A percentile compares a stretch with the other conserved stretches of the same genome.
Evolutionary conservation across 2,329 filamentous ascomycete genomes (phyloP).

Genomic region (Aspergillus persii): DNA sequence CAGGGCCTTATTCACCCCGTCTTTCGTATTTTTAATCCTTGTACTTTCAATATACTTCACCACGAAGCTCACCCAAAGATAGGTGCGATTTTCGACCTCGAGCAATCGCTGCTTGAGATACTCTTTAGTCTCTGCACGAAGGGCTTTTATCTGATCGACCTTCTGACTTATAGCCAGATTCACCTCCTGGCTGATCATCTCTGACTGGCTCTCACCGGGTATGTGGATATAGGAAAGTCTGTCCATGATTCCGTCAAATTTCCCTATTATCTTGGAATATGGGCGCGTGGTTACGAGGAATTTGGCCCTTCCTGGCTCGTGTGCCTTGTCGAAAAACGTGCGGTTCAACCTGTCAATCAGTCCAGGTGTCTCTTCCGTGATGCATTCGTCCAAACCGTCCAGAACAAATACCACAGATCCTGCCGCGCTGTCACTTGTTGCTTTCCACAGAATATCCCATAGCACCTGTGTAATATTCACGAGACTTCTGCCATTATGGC

Average conservation of each 20-base stretch:
- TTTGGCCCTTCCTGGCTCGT: slow-evolving; percentile 21
- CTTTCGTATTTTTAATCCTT: slow-evolving; percentile 19
- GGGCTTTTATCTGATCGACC: slow-evolving; percentile 19
- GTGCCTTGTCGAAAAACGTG: not conserved
- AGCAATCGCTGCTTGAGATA: slow-evolving; percentile 12
- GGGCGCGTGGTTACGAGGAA: slow-evolving; percentile 40
- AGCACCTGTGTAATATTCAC: slow-evolving; percentile 22
- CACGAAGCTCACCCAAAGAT: slow-evolving; percentile 40
- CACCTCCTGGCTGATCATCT: slow-evolving; percentile 36
- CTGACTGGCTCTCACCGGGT: slow-evolving; percentile 37
- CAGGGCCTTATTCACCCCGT: slow-evolving; percentile 3
- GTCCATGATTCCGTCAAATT: slow-evolving; percentile 21
- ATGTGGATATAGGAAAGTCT: slow-evolving; percentile 33
- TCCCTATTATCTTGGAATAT: slow-evolving; percentile 27
- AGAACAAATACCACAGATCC: slow-evolving; percentile 36
- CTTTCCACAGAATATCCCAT: slow-evolving; percentile 34
- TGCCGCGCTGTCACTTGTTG: slow-evolving; percentile 23
- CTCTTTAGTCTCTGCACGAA: slow-evolving; percentile 1
- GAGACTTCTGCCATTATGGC: slow-evolving; percentile 27
- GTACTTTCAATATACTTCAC: slow-evolving; percentile 29
- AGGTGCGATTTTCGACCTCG: slow-evolving; percentile 30
- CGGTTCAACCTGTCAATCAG: slow-evolving; percentile 16
- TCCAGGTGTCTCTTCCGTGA: slow-evolving; percentile 20
- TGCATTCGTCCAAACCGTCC: slow-evolving; percentile 44
- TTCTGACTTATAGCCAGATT: slow-evolving; percentile 33